phyloP scores from a whole-genome alignment of 208 protist genomes.

The Herpetomonas tarakana region DNA sequence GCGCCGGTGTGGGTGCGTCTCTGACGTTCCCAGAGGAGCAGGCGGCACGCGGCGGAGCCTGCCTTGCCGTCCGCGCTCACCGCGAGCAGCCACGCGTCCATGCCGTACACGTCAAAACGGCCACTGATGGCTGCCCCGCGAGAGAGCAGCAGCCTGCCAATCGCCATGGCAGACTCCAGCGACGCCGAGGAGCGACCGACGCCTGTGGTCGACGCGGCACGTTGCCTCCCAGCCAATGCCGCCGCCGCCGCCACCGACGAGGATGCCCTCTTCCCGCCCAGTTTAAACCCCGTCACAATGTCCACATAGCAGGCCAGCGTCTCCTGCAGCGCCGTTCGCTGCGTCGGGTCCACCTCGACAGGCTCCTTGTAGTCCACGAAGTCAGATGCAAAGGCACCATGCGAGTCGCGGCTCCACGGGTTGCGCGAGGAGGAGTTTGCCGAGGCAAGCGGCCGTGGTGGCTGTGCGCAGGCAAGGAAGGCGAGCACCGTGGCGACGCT shows the following conservation, averaged over 20 bases:
- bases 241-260: background rate
- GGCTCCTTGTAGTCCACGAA: slow-evolving; percentile 67
- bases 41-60: background rate
- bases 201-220: no score
- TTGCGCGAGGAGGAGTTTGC: no score
- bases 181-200: slow-evolving; percentile 3
- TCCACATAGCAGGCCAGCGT: slow-evolving; percentile 19
- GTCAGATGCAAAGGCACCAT: background rate
- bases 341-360: slow-evolving; percentile 33
- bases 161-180: slow-evolving; percentile 9
- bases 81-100: slow-evolving; percentile 76
- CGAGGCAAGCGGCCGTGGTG: background rate
- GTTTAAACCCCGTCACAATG: background rate
- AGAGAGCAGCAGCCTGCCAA: slow-evolving; percentile 37
- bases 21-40: slow-evolving; percentile 10
- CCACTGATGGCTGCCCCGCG: slow-evolving; percentile 55
- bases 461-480: slow-evolving; percentile 4
- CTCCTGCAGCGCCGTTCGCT: slow-evolving; percentile 69
- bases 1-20: background rate
- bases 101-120: slow-evolving; percentile 50
- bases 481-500: slow-evolving; percentile 14
- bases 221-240: background rate
- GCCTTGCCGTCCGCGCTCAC: slow-evolving; percentile 18
- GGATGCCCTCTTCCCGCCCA: background rate
- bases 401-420: background rate